phyloP scores from a whole-genome alignment of 2,329 filamentous ascomycete genomes.

The Juglanconis sp. region DNA sequence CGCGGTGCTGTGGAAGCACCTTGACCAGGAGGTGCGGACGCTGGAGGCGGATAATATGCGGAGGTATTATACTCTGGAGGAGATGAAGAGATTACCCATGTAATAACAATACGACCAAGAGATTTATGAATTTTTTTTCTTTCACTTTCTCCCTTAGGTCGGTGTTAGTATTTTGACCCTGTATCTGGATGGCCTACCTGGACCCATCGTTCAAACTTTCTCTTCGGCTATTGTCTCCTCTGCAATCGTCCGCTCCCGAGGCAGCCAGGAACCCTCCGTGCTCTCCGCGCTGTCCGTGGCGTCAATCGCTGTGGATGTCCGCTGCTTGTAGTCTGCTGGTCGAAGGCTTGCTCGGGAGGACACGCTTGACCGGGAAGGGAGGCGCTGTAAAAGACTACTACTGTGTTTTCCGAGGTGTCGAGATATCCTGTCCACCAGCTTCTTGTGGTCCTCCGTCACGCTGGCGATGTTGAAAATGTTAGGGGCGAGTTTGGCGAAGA shows the following conservation, averaged over 20 bases:
- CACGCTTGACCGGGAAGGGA: background rate
- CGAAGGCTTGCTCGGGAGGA: background rate
- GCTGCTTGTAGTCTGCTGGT: background rate
- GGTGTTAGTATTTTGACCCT: too few relatives aligned
- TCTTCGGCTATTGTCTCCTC: background rate
- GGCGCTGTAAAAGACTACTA: background rate
- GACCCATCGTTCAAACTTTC: background rate
- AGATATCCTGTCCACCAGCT: constrained; percentile 5
- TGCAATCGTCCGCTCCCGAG: background rate
- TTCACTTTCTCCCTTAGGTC: too few relatives aligned
- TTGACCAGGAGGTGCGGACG: constrained; percentile 79
- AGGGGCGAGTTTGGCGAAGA: constrained; percentile 11
- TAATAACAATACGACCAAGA: constrained; percentile 33
- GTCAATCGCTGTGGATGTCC: background rate
- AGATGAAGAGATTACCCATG: constrained; percentile 70
- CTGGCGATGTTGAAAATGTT: constrained; percentile 17
- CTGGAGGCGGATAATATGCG: constrained; percentile 86
- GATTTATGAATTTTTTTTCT: background rate
- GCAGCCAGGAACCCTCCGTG: background rate
- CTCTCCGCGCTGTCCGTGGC: background rate
- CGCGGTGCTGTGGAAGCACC: constrained; percentile 73
- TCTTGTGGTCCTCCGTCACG: background rate
- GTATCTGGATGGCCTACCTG: too few relatives aligned
- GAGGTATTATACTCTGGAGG: constrained; percentile 72
- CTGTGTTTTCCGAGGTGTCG: background rate